Conservation (phyloP, 768 basidiomycete genomes). For the Pleurotus ostreatus region DNA sequence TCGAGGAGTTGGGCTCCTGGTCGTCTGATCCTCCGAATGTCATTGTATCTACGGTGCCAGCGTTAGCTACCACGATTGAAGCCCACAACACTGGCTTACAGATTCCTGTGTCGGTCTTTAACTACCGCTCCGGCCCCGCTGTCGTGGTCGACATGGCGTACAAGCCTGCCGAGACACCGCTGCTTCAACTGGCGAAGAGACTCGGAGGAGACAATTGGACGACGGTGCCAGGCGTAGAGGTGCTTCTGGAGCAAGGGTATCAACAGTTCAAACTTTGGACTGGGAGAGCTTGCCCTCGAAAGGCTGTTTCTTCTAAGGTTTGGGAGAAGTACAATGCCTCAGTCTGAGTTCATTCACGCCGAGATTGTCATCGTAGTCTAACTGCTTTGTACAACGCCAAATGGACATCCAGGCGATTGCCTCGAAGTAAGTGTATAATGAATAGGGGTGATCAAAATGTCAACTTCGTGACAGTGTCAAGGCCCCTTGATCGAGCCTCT, state of each 20-base stretch:
- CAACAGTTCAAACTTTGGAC: conserved; percentile 85
- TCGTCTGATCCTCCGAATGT: conserved; percentile 50
- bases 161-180: conserved; percentile 79
- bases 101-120: conserved; percentile 57
- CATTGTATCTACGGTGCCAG: conserved; percentile 89
- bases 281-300: conserved; percentile 53
- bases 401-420: no score
- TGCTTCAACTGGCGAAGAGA: conserved; percentile 63
- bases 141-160: conserved; percentile 95
- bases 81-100: conserved; percentile 28
- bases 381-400: no score
- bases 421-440: no score
- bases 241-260: conserved; percentile 86
- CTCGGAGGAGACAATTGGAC: conserved; percentile 51
- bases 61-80: conserved; percentile 45
- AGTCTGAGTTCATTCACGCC: no score
- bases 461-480: background rate
- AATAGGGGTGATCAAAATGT: no score
- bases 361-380: no score
- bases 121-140: conserved; percentile 40
- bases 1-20: conserved; percentile 44
- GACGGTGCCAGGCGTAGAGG: conserved; percentile 74
- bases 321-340: conserved; percentile 19
- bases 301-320: conserved; percentile 42
- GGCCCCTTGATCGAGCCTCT: background rate